These are phyloP conservation scores for Alternaria triticina DNA, from an alignment of 2,329 filamentous ascomycete species.

Conservation along the genomic window DNA sequence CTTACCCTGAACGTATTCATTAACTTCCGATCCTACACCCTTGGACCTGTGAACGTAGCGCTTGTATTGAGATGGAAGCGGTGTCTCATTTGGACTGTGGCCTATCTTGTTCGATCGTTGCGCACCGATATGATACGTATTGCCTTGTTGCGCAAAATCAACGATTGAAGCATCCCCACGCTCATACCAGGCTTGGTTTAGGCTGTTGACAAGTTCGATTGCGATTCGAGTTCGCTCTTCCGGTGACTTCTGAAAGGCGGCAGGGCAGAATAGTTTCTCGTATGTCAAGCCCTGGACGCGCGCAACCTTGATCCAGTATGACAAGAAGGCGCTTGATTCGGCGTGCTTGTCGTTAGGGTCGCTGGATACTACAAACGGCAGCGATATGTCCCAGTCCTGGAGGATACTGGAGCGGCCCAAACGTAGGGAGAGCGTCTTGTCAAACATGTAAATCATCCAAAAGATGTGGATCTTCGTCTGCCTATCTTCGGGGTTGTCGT, in stretches of 20 bases:
- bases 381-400: constrained; percentile 49
- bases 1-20: constrained; percentile 22
- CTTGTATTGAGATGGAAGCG: constrained; percentile 31
- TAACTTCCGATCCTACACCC: not conserved
- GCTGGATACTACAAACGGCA: constrained; percentile 25
- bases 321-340: constrained; percentile 28
- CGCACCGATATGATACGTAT: not conserved
- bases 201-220: constrained; percentile 30
- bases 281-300: constrained; percentile 45
- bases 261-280: constrained; percentile 47
- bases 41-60: constrained; percentile 8
- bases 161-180: constrained; percentile 31
- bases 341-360: constrained; percentile 5
- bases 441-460: constrained; percentile 49
- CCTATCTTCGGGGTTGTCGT: constrained; percentile 38
- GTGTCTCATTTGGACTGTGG: constrained; percentile 29
- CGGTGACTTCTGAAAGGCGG: constrained; percentile 34
- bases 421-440: constrained; percentile 48
- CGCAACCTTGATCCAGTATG: constrained; percentile 45
- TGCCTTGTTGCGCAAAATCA: constrained; percentile 5
- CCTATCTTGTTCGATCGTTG: constrained; percentile 5
- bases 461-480: constrained; percentile 42
- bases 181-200: constrained; percentile 40
- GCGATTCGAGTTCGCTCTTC: constrained; percentile 37
- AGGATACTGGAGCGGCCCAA: constrained; percentile 46